A percentile compares a stretch with the other conserved stretches of the same genome.
Evolutionary conservation across 2,329 filamentous ascomycete species (phyloP).

Genomic region (Kalaharituber pfeilii): DNA sequence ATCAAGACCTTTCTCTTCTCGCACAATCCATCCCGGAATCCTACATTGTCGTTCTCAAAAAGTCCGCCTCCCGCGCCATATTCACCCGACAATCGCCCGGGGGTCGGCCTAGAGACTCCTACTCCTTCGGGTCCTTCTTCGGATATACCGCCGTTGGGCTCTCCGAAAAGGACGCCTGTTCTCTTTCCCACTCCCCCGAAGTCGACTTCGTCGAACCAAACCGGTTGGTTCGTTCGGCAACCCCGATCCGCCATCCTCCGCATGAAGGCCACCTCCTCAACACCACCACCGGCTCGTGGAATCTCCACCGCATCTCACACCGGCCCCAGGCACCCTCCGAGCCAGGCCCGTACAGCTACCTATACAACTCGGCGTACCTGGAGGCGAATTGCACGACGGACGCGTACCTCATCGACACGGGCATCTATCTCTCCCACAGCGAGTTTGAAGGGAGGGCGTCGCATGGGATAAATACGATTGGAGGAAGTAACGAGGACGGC

Average conservation of each 20-base stretch:
- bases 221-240: not conserved
- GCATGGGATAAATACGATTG: slow-evolving; percentile 1
- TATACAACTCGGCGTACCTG: not conserved
- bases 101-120: not conserved
- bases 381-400: not conserved
- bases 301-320: slow-evolving; percentile 1
- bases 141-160: not conserved
- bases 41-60: slow-evolving; percentile 50
- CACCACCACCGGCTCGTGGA: not conserved
- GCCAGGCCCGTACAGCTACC: not conserved
- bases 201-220: not conserved
- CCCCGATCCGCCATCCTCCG: not conserved
- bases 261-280: no score
- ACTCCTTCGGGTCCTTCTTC: not conserved
- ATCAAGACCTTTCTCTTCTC: slow-evolving; percentile 15
- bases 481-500: slow-evolving; percentile 31
- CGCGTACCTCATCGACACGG: slow-evolving; percentile 34
- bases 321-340: not conserved
- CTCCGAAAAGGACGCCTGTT: not conserved
- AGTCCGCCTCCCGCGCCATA: slow-evolving; percentile 28
- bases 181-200: not conserved
- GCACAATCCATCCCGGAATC: slow-evolving; percentile 36
- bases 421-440: slow-evolving; percentile 22
- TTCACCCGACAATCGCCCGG: not conserved
- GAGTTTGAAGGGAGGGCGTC: slow-evolving; percentile 17